Evolutionary conservation across 1,139 yeast genomes (phyloP).

Genomic region (Geotrichum carabidarum): DNA sequence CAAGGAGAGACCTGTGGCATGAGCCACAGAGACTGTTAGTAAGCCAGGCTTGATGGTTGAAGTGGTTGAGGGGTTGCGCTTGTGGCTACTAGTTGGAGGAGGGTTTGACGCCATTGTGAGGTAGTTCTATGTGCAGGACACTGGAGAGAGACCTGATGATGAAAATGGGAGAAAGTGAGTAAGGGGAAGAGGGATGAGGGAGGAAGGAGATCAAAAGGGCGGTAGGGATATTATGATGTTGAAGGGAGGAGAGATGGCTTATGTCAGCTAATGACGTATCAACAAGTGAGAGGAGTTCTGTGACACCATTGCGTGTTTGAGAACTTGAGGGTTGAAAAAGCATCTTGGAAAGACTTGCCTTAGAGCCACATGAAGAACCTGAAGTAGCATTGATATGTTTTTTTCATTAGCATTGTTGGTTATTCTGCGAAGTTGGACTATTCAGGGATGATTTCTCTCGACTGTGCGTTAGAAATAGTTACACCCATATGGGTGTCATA

Average conservation of each 20-base stretch:
- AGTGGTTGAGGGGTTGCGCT: constrained; percentile 26
- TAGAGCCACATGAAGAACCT: too few relatives aligned
- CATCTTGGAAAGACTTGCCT: too few relatives aligned
- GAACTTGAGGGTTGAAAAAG: too few relatives aligned
- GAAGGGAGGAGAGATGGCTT: background rate
- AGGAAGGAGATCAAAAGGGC: constrained; percentile 1
- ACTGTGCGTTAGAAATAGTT: too few relatives aligned
- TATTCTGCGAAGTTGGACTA: too few relatives aligned
- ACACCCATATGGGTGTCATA: too few relatives aligned
- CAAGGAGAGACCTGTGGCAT: constrained; percentile 54
- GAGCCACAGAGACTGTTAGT: constrained; percentile 62
- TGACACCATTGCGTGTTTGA: too few relatives aligned
- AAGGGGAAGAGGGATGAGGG: constrained; percentile 8
- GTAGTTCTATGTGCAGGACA: background rate
- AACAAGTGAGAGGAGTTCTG: too few relatives aligned
- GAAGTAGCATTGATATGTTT: too few relatives aligned
- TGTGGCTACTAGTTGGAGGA: constrained; percentile 7
- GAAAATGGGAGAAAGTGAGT: background rate
- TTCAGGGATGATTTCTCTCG: too few relatives aligned
- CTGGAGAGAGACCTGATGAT: background rate
- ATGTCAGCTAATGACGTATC: background rate
- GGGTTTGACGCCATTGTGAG: constrained; percentile 10
- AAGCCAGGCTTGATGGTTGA: constrained; percentile 55
- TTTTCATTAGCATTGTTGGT: too few relatives aligned
- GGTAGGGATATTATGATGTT: background rate